phyloP scores from a whole-genome alignment of 148 eudicot genomes.

The Camellia lanceoleosa region DNA sequence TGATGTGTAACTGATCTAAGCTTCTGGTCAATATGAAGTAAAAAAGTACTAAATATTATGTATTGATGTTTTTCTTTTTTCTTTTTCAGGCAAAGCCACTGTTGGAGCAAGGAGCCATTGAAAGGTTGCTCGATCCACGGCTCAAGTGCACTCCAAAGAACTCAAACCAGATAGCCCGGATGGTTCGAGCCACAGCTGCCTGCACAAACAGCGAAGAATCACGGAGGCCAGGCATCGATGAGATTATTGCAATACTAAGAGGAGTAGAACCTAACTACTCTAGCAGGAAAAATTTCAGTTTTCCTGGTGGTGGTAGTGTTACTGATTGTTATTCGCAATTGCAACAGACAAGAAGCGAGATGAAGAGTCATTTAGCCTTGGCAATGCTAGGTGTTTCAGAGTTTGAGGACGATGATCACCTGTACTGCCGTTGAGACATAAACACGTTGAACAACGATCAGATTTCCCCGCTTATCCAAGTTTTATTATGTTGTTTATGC shows the following conservation, averaged over 20 bases:
- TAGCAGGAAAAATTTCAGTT: conserved; percentile 39
- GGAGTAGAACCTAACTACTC: conserved; percentile 42
- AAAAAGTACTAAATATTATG: not conserved
- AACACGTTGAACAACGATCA: not conserved
- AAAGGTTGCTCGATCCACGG: conserved; percentile 60
- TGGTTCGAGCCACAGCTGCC: conserved; percentile 79
- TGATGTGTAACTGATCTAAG: not conserved
- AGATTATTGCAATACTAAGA: conserved; percentile 56
- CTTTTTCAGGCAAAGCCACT: conserved; percentile 83
- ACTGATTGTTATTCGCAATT: conserved; percentile 32
- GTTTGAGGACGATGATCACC: conserved; percentile 58
- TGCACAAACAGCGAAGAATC: conserved; percentile 78
- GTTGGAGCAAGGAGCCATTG: conserved; percentile 59
- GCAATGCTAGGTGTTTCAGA: conserved; percentile 91
- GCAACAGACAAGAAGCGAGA: conserved; percentile 53
- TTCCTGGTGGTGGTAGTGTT: conserved; percentile 25
- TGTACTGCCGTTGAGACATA: conserved; percentile 43
- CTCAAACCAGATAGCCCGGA: conserved; percentile 46
- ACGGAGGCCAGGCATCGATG: conserved; percentile 61
- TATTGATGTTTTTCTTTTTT: not conserved
- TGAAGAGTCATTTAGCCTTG: conserved; percentile 69
- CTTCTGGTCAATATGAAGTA: not conserved
- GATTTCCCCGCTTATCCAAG: not conserved
- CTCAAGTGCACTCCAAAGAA: conserved; percentile 51
- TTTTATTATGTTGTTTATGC: not conserved